Percentiles rank a stretch among this genome's conserved stretches.
These are phyloP conservation scores for Collybiopsis confluens DNA, from an alignment of 768 basidiomycete genomes.

Conservation along the genomic window DNA sequence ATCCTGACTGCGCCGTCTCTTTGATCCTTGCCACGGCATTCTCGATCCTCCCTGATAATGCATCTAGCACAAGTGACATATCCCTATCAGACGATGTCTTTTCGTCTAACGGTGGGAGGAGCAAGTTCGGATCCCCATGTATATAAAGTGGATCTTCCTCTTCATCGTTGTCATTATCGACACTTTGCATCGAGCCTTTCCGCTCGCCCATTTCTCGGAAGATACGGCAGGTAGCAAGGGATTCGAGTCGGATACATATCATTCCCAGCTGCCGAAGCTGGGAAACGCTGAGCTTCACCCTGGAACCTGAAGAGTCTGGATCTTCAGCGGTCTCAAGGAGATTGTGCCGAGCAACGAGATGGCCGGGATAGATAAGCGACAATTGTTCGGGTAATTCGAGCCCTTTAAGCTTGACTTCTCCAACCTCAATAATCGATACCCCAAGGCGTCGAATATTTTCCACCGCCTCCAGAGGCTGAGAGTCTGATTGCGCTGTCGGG, in stretches of 20 bases:
- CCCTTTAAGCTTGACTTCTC: slow-evolving; percentile 92
- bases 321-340: slow-evolving; percentile 36
- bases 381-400: slow-evolving; percentile 87
- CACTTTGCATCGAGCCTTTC: slow-evolving; percentile 39
- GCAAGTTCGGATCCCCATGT: slow-evolving; percentile 54
- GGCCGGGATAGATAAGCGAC: slow-evolving; percentile 77
- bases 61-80: slow-evolving; percentile 5
- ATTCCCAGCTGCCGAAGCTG: slow-evolving; percentile 72
- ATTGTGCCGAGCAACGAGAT: slow-evolving; percentile 67
- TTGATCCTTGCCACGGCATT: slow-evolving; percentile 10
- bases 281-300: slow-evolving; percentile 65
- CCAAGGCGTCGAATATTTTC: slow-evolving; percentile 75
- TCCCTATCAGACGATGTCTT: slow-evolving; percentile 12
- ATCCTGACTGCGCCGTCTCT: slow-evolving; percentile 8
- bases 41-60: slow-evolving; percentile 7
- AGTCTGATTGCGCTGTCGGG: slow-evolving; percentile 56
- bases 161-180: slow-evolving; percentile 16
- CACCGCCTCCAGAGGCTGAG: slow-evolving; percentile 56
- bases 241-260: slow-evolving; percentile 77
- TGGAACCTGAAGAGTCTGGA: slow-evolving; percentile 34
- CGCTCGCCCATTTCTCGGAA: slow-evolving; percentile 45
- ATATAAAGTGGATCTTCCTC: slow-evolving; percentile 32
- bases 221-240: slow-evolving; percentile 58
- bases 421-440: slow-evolving; percentile 67
- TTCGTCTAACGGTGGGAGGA: slow-evolving; percentile 44